phyloP scores from a whole-genome alignment of 1,284 basidiomycete genomes.

The Chondrostereum purpureum region DNA sequence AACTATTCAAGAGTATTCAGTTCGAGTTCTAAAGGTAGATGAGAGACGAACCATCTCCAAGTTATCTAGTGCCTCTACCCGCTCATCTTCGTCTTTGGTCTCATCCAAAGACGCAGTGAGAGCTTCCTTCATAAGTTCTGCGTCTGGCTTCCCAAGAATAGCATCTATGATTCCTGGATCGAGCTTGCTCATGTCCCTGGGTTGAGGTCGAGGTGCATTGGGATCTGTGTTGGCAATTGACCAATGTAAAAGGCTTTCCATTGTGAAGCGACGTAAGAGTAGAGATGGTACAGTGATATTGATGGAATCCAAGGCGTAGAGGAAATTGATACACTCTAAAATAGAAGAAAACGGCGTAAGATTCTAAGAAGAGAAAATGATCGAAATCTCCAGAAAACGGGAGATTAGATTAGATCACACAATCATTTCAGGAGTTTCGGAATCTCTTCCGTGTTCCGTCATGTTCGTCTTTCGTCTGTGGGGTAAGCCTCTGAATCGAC shows the following conservation, averaged over 20 bases:
- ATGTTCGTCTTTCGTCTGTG: no score
- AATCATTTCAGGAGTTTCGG: no score
- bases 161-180: conserved; percentile 80
- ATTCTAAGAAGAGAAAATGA: no score
- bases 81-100: conserved; percentile 51
- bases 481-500: no score
- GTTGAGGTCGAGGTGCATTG: conserved; percentile 20
- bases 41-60: conserved; percentile 74
- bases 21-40: conserved; percentile 1
- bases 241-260: conserved; percentile 76
- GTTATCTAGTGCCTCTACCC: conserved; percentile 83
- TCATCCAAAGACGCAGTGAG: conserved; percentile 68
- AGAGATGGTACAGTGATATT: background rate
- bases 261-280: conserved; percentile 17
- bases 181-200: conserved; percentile 37
- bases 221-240: conserved; percentile 58
- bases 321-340: no score
- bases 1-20: conserved; percentile 46
- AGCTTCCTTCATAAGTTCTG: conserved; percentile 84
- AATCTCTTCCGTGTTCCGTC: no score
- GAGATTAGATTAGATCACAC: no score
- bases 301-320: no score
- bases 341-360: no score
- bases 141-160: conserved; percentile 84
- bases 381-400: no score